Conservation (phyloP, 2,329 filamentous ascomycete species). For the Alternaria burnsii region DNA sequence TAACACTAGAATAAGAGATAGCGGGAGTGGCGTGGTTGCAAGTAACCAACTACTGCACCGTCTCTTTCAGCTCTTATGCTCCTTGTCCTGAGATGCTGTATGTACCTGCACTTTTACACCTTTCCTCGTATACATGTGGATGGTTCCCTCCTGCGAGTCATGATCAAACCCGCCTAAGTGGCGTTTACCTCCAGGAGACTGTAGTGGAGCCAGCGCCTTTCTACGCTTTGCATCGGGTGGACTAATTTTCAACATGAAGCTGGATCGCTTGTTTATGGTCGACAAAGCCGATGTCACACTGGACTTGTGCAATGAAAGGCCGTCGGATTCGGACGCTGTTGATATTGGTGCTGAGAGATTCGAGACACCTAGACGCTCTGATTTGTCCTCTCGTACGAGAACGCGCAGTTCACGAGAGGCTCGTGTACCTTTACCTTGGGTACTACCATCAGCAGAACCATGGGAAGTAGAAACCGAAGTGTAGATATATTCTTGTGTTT, state of each 20-base stretch:
- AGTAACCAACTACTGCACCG: not conserved
- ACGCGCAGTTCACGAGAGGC: slow-evolving; percentile 29
- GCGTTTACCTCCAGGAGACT: slow-evolving; percentile 16
- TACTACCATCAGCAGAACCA: slow-evolving; percentile 25
- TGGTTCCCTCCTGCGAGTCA: slow-evolving; percentile 28
- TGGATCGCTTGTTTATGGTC: slow-evolving; percentile 16
- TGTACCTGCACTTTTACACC: slow-evolving; percentile 30
- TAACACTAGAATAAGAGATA: not conserved
- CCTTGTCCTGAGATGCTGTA: not conserved
- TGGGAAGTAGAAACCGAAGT: slow-evolving; percentile 22
- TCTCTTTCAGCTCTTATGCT: not conserved
- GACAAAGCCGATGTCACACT: not conserved
- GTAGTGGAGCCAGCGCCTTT: slow-evolving; percentile 22
- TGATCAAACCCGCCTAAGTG: slow-evolving; percentile 25
- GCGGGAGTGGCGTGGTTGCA: not conserved
- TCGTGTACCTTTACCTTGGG: slow-evolving; percentile 30
- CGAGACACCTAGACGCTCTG: slow-evolving; percentile 13
- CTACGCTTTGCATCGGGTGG: slow-evolving; percentile 33
- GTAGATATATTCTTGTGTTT: slow-evolving; percentile 7
- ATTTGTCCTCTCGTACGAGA: slow-evolving; percentile 33
- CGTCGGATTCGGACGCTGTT: not conserved
- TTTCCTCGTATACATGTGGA: slow-evolving; percentile 29
- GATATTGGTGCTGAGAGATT: not conserved
- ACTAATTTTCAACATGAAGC: slow-evolving; percentile 19
- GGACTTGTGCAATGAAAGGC: not conserved